A percentile compares a stretch with the other conserved stretches of the same genome.
phyloP scores from a whole-genome alignment of 345 rosid species.

The Schrenkiella parvula region DNA sequence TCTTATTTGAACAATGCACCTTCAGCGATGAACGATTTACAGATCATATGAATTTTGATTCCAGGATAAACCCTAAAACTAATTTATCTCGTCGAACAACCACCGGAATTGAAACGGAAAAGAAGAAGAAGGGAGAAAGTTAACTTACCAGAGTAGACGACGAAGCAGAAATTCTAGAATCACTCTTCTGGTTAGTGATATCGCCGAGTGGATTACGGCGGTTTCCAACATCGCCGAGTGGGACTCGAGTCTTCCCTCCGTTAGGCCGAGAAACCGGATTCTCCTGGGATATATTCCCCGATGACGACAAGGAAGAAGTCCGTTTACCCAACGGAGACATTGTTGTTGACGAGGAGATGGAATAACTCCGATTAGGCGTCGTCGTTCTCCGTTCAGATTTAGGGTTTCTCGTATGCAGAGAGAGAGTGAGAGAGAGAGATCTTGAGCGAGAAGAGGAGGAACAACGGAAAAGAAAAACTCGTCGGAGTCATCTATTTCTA shows the following conservation, averaged over 20 bases:
- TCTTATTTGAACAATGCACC: constrained; percentile 25
- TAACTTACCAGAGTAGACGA: constrained; percentile 57
- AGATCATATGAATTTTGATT: not conserved
- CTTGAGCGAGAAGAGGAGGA: not conserved
- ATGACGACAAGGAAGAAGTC: constrained; percentile 37
- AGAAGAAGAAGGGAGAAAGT: not conserved
- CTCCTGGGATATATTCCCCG: constrained; percentile 44
- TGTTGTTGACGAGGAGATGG: constrained; percentile 45
- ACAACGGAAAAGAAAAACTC: not conserved
- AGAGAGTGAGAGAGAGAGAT: not conserved
- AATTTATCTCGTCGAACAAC: constrained; percentile 11
- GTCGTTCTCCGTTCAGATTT: constrained; percentile 21
- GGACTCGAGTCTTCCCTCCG: constrained; percentile 61
- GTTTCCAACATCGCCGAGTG: constrained; percentile 45
- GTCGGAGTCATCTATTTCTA: not conserved
- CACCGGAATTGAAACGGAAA: not conserved
- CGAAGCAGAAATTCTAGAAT: constrained; percentile 37
- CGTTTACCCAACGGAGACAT: constrained; percentile 53
- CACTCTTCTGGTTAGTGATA: constrained; percentile 58
- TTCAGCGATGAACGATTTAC: not conserved
- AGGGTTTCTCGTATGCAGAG: constrained; percentile 8
- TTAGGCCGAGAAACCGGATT: constrained; percentile 34
- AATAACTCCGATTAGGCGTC: constrained; percentile 33
- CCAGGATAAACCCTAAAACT: constrained; percentile 1
- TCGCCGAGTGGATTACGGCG: constrained; percentile 27